Conservation (phyloP, 108 stramenopile genomes). For the Craspedostauros australis region DNA sequence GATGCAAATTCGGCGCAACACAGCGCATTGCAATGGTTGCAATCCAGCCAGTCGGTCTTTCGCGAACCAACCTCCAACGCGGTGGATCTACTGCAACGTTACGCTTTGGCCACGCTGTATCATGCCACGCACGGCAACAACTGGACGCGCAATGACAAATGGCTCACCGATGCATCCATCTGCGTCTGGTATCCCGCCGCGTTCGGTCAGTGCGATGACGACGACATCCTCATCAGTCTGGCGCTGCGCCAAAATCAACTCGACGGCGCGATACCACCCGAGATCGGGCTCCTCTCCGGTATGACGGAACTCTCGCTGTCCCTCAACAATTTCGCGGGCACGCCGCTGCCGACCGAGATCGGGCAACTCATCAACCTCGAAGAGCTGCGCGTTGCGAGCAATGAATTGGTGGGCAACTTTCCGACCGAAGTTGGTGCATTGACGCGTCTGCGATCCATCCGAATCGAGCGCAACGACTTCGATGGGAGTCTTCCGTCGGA, state of each 20-base stretch:
- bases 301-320: constrained; percentile 8
- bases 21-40: too few relatives aligned
- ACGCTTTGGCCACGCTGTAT: constrained; percentile 13
- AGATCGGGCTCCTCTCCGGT: constrained; percentile 25
- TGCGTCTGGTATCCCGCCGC: too few relatives aligned
- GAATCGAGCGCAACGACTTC: constrained; percentile 33
- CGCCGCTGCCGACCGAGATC: constrained; percentile 5
- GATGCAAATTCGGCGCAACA: too few relatives aligned
- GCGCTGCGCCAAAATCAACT: too few relatives aligned
- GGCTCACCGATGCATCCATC: constrained; percentile 5
- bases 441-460: constrained; percentile 26
- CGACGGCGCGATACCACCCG: too few relatives aligned
- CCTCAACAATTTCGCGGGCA: not conserved
- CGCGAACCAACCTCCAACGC: too few relatives aligned
- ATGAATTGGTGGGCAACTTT: constrained; percentile 5
- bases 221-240: too few relatives aligned
- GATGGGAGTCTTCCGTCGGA: too few relatives aligned
- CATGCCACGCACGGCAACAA: constrained; percentile 12
- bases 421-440: too few relatives aligned
- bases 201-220: constrained; percentile 29
- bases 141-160: constrained; percentile 14
- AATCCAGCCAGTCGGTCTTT: too few relatives aligned
- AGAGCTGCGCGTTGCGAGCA: constrained; percentile 10
- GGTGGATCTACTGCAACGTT: too few relatives aligned
- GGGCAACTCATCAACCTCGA: constrained; percentile 2